phyloP scores from a whole-genome alignment of 257 asterid species.

The Thymus quinquecostatus region DNA sequence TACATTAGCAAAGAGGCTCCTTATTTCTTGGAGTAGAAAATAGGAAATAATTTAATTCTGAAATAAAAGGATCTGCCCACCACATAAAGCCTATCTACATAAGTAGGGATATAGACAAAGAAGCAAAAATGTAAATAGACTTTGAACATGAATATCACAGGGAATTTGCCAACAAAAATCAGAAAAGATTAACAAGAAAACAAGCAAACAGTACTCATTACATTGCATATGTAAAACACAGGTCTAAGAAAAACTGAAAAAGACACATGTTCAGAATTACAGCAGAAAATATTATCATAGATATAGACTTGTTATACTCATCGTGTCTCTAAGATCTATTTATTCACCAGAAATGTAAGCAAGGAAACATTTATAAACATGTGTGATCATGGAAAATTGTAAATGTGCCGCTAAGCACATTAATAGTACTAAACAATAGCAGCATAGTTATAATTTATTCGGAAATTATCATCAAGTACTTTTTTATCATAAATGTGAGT shows the following conservation, averaged over 20 bases:
- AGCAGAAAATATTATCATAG: background rate
- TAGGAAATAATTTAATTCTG: background rate
- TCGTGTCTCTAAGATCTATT: background rate
- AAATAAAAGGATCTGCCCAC: background rate
- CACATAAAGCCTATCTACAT: background rate
- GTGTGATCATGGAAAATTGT: background rate
- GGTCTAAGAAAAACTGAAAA: background rate
- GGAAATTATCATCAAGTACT: background rate
- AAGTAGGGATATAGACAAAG: background rate
- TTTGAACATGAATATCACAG: too few relatives aligned
- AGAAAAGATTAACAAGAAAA: too few relatives aligned
- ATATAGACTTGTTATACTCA: background rate
- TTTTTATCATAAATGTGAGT: background rate
- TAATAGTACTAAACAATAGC: conserved; percentile 4
- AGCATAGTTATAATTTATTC: background rate
- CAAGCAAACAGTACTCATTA: background rate
- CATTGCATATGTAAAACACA: background rate
- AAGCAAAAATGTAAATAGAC: background rate
- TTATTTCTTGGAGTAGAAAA: background rate
- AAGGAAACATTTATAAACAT: background rate
- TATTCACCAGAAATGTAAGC: background rate
- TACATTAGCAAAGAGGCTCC: background rate
- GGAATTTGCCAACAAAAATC: too few relatives aligned
- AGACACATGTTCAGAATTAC: background rate
- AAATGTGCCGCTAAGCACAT: background rate